Conservation (phyloP, 768 basidiomycete genomes). For the Asterophora lycoperdoides region DNA sequence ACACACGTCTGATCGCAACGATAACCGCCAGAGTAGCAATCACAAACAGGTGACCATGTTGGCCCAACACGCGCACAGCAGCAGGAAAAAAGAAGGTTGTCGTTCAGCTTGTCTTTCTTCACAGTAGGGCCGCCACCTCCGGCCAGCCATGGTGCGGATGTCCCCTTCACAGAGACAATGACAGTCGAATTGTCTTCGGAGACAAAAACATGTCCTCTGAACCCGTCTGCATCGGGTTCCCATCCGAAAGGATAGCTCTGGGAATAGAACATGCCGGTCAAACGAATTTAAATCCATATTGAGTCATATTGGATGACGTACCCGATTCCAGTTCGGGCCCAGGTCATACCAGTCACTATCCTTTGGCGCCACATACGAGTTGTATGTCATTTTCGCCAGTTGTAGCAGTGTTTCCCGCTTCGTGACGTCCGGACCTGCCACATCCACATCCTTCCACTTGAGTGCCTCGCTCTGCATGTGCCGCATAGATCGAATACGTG, state of each 20-base stretch:
- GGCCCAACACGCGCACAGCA: slow-evolving; percentile 95
- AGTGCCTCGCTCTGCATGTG: slow-evolving; percentile 36
- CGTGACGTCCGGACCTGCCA: slow-evolving; percentile 65
- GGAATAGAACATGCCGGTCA: too few relatives aligned
- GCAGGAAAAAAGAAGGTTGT: slow-evolving; percentile 93
- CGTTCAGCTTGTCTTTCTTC: slow-evolving; percentile 89
- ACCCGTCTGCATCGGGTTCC: slow-evolving; percentile 84
- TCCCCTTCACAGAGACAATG: slow-evolving; percentile 90
- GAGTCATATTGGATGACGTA: slow-evolving; percentile 24
- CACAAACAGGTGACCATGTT: slow-evolving; percentile 91
- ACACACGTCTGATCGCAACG: slow-evolving; percentile 81
- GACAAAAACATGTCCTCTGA: slow-evolving; percentile 91
- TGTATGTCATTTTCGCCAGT: slow-evolving; percentile 86
- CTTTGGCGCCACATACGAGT: slow-evolving; percentile 62
- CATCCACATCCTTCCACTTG: slow-evolving; percentile 63
- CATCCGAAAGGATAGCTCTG: slow-evolving; percentile 82
- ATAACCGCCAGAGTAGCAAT: slow-evolving; percentile 70
- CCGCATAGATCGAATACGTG: slow-evolving; percentile 34
- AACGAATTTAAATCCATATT: not conserved
- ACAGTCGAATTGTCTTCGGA: slow-evolving; percentile 80
- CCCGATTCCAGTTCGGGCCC: slow-evolving; percentile 57
- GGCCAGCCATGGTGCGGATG: slow-evolving; percentile 67
- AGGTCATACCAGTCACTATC: slow-evolving; percentile 71
- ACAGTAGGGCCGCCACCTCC: slow-evolving; percentile 77
- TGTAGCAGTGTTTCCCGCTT: slow-evolving; percentile 68